These are phyloP conservation scores for Barnettozyma wickerhamii DNA, from an alignment of 805 yeast genomes.

Conservation along the genomic window DNA sequence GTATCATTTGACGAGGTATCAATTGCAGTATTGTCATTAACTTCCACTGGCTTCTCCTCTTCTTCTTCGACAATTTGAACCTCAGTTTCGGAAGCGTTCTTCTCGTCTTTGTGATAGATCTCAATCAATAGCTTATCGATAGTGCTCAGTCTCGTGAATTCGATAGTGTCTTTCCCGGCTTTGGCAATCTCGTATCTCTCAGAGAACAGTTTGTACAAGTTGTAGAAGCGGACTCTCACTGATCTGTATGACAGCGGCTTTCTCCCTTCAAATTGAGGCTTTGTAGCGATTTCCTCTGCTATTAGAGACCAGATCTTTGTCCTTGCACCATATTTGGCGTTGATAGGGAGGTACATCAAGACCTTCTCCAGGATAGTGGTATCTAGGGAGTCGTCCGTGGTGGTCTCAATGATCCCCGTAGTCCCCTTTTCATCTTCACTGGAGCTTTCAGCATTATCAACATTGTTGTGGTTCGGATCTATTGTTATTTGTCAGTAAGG, in stretches of 20 bases:
- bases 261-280: not conserved
- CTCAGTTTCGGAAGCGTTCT: not conserved
- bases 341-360: slow-evolving; percentile 5
- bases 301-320: slow-evolving; percentile 4
- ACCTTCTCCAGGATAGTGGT: slow-evolving; percentile 1
- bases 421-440: not conserved
- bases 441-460: too few relatives aligned
- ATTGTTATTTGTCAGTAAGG: too few relatives aligned
- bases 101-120: slow-evolving; percentile 3
- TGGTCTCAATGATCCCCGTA: too few relatives aligned
- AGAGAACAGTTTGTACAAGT: slow-evolving; percentile 1
- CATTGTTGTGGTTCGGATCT: too few relatives aligned
- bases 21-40: too few relatives aligned
- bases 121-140: slow-evolving; percentile 2
- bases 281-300: not conserved
- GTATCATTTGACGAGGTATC: not conserved
- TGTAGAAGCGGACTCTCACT: slow-evolving; percentile 8
- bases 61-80: not conserved
- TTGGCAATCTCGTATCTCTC: not conserved
- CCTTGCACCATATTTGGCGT: slow-evolving; percentile 8
- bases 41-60: too few relatives aligned
- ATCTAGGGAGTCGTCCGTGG: not conserved
- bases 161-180: not conserved
- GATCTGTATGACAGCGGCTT: slow-evolving; percentile 2
- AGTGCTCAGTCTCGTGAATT: not conserved